Conservation (phyloP, 2,329 filamentous ascomycete genomes). For the Chaetomium sp. region DNA sequence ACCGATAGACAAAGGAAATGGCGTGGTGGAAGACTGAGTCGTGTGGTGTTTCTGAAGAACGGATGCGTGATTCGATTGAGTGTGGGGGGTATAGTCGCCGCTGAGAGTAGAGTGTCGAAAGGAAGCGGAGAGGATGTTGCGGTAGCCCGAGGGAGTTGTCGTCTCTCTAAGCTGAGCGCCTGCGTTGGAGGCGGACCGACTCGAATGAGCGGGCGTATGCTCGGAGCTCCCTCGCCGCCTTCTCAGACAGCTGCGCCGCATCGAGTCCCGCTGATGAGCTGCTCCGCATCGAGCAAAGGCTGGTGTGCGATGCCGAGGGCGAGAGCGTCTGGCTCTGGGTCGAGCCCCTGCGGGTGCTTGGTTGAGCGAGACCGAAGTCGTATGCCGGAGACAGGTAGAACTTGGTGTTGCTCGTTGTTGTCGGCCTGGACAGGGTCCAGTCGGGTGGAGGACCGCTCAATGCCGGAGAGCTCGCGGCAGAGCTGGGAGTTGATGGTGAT, state of each 20-base stretch:
- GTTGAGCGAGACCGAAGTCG: conserved; percentile 69
- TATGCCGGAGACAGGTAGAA: conserved; percentile 75
- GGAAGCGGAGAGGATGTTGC: conserved; percentile 24
- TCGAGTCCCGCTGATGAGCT: conserved; percentile 57
- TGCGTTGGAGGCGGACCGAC: conserved; percentile 66
- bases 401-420: conserved; percentile 43
- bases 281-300: conserved; percentile 77
- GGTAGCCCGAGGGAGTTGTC: conserved; percentile 24
- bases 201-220: conserved; percentile 90
- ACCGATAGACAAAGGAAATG: conserved; percentile 33
- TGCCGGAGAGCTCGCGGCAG: conserved; percentile 60
- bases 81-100: conserved; percentile 32
- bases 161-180: conserved; percentile 55
- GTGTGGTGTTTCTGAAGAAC: conserved; percentile 27
- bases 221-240: conserved; percentile 76
- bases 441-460: conserved; percentile 54
- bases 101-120: conserved; percentile 8
- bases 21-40: conserved; percentile 26
- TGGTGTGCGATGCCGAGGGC: conserved; percentile 80
- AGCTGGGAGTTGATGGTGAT: conserved; percentile 54
- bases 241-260: conserved; percentile 66
- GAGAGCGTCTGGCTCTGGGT: conserved; percentile 47
- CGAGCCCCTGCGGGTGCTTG: conserved; percentile 37
- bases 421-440: conserved; percentile 46
- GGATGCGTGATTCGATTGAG: conserved; percentile 32